A percentile compares a stretch with the other conserved stretches of the same genome.
phyloP scores from a whole-genome alignment of 2,329 filamentous ascomycete species.

The Seiridium unicorne region DNA sequence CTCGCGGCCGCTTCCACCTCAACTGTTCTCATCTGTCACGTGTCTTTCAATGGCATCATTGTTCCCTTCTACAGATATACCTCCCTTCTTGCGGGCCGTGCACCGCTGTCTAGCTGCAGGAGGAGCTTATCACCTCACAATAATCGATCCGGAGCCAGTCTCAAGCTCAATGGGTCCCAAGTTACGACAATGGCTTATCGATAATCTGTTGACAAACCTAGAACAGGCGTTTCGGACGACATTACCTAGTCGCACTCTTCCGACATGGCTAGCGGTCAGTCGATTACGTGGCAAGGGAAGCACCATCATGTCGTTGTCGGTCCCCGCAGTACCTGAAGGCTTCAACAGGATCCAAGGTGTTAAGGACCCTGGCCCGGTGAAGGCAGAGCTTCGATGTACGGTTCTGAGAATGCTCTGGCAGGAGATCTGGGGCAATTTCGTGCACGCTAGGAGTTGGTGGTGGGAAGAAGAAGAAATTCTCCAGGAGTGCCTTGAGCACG shows the following conservation, averaged over 20 bases:
- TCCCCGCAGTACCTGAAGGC: constrained; percentile 40
- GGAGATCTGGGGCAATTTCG: constrained; percentile 56
- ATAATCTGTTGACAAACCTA: constrained; percentile 58
- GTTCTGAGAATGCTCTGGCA: constrained; percentile 59
- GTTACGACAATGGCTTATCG: constrained; percentile 61
- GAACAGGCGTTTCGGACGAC: constrained; percentile 58
- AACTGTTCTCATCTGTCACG: constrained; percentile 48
- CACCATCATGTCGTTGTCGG: constrained; percentile 45
- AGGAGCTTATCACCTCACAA: constrained; percentile 56
- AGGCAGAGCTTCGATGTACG: constrained; percentile 48
- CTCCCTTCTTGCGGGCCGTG: constrained; percentile 53
- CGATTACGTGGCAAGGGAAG: constrained; percentile 48
- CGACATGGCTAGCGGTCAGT: constrained; percentile 56
- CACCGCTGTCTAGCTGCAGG: constrained; percentile 52
- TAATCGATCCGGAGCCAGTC: constrained; percentile 63
- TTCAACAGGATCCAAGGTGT: constrained; percentile 13
- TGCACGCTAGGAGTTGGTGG: constrained; percentile 55
- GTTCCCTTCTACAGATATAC: constrained; percentile 56
- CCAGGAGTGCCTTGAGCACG: constrained; percentile 51
- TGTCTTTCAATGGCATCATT: constrained; percentile 56
- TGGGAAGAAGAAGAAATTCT: constrained; percentile 58
- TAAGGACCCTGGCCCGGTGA: constrained; percentile 29
- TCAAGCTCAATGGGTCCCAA: constrained; percentile 54
- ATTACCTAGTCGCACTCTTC: constrained; percentile 57
- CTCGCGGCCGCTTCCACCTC: constrained; percentile 34